Evolutionary conservation across 2,329 filamentous ascomycete genomes (phyloP).

Genomic region (Thielaviopsis cerberus): DNA sequence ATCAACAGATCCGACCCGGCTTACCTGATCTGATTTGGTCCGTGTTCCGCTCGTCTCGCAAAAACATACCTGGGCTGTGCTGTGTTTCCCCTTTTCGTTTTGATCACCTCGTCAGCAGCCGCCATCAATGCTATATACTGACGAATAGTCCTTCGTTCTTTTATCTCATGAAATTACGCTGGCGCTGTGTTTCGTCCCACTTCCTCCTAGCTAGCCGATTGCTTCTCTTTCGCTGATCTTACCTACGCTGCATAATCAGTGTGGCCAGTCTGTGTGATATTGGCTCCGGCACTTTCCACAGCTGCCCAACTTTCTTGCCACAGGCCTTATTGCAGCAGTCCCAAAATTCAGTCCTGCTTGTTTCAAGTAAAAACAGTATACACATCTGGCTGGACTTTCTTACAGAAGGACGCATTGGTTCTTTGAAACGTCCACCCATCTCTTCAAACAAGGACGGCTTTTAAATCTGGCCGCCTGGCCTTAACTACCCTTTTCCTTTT

Average conservation of each 20-base stretch:
- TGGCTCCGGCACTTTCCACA: background rate
- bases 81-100: background rate
- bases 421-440: background rate
- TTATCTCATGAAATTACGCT: background rate
- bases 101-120: background rate
- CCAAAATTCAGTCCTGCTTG: background rate
- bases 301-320: background rate
- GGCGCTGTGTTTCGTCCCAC: slow-evolving; percentile 2
- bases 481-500: background rate
- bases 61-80: background rate
- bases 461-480: slow-evolving; percentile 6
- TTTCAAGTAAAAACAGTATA: background rate
- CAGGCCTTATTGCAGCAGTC: background rate
- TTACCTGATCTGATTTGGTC: background rate
- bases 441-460: background rate
- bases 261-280: background rate
- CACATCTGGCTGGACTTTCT: background rate
- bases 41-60: background rate
- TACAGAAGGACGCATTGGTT: background rate
- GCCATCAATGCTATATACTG: slow-evolving; percentile 1
- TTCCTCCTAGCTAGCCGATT: background rate
- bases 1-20: background rate
- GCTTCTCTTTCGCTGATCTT: background rate
- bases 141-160: background rate
- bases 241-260: background rate